These are phyloP conservation scores for Epichloe gansuensis DNA, from an alignment of 2,329 filamentous ascomycete species.

Conservation along the genomic window DNA sequence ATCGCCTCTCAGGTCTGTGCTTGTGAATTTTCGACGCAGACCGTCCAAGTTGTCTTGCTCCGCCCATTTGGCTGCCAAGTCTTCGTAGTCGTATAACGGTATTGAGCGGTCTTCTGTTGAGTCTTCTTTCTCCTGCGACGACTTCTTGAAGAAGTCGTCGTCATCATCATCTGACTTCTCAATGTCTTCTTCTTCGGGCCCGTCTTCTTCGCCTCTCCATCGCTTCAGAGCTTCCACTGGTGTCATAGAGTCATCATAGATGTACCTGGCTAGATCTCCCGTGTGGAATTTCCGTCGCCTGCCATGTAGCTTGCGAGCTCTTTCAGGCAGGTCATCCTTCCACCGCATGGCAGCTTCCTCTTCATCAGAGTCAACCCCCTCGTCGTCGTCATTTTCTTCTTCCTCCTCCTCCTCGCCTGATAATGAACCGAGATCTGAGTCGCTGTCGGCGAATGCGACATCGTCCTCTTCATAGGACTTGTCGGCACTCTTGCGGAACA, in stretches of 20 bases:
- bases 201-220: conserved; percentile 61
- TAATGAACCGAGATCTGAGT: conserved; percentile 87
- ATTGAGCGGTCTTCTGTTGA: conserved; percentile 69
- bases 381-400: conserved; percentile 32
- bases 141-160: conserved; percentile 54
- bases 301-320: conserved; percentile 59
- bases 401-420: conserved; percentile 41
- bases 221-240: conserved; percentile 62
- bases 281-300: conserved; percentile 63
- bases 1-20: conserved; percentile 40
- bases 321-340: conserved; percentile 78
- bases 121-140: conserved; percentile 53
- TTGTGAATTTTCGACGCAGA: conserved; percentile 64
- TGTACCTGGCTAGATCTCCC: conserved; percentile 69
- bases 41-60: conserved; percentile 64
- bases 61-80: conserved; percentile 77
- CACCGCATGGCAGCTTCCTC: conserved; percentile 66
- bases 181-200: conserved; percentile 45
- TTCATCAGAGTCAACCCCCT: conserved; percentile 48
- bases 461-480: conserved; percentile 51
- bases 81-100: conserved; percentile 67
- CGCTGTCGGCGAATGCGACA: conserved; percentile 85
- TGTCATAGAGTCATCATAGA: conserved; percentile 75
- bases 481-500: conserved; percentile 43
- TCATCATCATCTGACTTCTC: conserved; percentile 36